A percentile compares a stretch with the other conserved stretches of the same genome.
These are phyloP conservation scores for Heliocybe sulcata DNA, from an alignment of 1,284 basidiomycete genomes.

Conservation along the genomic window DNA sequence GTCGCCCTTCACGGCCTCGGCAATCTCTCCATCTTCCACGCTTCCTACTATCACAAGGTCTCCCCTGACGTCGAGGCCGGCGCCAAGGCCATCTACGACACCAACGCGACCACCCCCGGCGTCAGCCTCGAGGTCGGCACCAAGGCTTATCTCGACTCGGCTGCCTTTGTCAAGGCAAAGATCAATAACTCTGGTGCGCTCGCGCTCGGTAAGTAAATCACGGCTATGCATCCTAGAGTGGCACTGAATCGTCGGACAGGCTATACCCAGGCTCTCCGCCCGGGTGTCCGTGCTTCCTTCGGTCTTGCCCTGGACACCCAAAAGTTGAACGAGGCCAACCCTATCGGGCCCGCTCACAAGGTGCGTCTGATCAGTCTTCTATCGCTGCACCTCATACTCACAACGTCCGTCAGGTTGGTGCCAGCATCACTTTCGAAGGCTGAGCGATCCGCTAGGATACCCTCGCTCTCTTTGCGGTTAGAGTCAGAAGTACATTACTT, in stretches of 20 bases:
- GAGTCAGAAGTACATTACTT: background rate
- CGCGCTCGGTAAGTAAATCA: conserved; percentile 53
- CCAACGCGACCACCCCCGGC: conserved; percentile 83
- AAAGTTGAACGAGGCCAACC: conserved; percentile 68
- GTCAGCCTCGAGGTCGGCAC: conserved; percentile 95
- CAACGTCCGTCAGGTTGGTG: conserved; percentile 44
- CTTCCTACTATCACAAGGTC: conserved; percentile 99
- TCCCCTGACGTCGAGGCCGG: conserved; percentile 93
- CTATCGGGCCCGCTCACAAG: conserved; percentile 68
- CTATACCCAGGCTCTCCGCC: conserved; percentile 90
- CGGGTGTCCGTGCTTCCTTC: conserved; percentile 93
- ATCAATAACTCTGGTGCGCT: conserved; percentile 96
- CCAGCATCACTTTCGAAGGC: conserved; percentile 68
- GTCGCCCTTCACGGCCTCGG: conserved; percentile 93
- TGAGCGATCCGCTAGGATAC: conserved; percentile 22
- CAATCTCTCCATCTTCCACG: conserved; percentile 92
- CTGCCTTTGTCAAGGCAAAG: conserved; percentile 96
- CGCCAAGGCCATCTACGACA: conserved; percentile 96
- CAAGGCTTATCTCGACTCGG: conserved; percentile 90
- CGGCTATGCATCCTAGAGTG: background rate
- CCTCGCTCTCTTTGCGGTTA: background rate
- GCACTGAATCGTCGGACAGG: conserved; percentile 28
- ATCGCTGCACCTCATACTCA: conserved; percentile 1
- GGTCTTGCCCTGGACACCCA: conserved; percentile 90
- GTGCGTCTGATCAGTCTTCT: conserved; percentile 20